Conservation (phyloP, 805 yeast genomes). For the Barnettozyma sucrosica region DNA sequence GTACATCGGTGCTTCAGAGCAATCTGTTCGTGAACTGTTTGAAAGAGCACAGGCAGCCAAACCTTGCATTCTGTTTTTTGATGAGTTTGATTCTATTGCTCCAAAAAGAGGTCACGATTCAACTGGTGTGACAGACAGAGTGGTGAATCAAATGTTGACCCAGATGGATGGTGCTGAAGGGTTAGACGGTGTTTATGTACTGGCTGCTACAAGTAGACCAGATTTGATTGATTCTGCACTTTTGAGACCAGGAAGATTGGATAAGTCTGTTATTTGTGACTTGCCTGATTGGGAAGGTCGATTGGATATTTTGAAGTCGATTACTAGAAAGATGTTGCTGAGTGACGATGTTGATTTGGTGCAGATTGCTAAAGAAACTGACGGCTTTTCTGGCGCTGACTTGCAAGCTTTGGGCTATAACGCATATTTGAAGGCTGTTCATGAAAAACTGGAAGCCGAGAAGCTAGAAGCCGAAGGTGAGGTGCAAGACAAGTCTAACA, state of each 20-base stretch:
- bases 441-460: conserved; percentile 51
- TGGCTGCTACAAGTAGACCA: conserved; percentile 95
- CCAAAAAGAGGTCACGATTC: conserved; percentile 98
- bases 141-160: conserved; percentile 92
- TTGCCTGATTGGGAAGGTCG: conserved; percentile 73
- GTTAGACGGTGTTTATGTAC: conserved; percentile 89
- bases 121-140: conserved; percentile 96
- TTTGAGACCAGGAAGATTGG: conserved; percentile 92
- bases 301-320: conserved; percentile 58
- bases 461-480: conserved; percentile 27
- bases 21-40: conserved; percentile 85
- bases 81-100: conserved; percentile 94
- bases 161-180: conserved; percentile 99
- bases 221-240: conserved; percentile 93
- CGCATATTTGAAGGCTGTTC: conserved; percentile 84
- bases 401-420: conserved; percentile 87
- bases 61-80: conserved; percentile 89
- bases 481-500: conserved; percentile 8
- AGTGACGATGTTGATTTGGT: conserved; percentile 43
- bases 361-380: conserved; percentile 51
- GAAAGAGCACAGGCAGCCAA: conserved; percentile 93
- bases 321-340: conserved; percentile 57
- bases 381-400: conserved; percentile 92
- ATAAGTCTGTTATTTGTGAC: conserved; percentile 85
- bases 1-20: conserved; percentile 96